Evolutionary conservation across 2,329 filamentous ascomycete species (phyloP).

Genomic region (Cercospora nicotianae): DNA sequence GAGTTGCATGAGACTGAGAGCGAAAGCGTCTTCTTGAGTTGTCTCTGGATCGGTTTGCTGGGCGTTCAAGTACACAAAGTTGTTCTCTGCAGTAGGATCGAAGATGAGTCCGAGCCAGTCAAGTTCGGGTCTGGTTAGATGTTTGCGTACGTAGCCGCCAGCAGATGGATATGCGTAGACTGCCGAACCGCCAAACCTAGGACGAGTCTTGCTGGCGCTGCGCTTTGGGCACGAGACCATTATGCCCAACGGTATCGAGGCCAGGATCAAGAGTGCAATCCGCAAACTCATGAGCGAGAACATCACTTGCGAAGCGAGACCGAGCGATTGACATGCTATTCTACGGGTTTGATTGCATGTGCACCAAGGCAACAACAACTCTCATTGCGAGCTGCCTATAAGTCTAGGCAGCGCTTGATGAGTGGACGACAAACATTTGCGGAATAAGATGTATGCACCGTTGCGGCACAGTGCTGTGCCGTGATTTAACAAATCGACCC

Average conservation of each 20-base stretch:
- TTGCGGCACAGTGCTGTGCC: background rate
- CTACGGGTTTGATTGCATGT: background rate
- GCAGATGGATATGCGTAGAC: background rate
- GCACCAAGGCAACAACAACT: background rate
- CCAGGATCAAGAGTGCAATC: background rate
- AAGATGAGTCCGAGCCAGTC: background rate
- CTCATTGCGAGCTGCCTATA: no score
- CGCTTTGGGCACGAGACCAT: background rate
- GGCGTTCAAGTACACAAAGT: background rate
- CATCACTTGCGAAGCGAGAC: background rate
- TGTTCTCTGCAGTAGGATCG: background rate
- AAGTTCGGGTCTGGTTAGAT: background rate
- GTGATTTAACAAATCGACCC: background rate
- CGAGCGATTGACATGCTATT: no score
- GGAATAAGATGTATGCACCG: background rate
- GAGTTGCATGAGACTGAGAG: background rate
- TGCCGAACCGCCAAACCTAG: background rate
- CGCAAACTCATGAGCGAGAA: background rate
- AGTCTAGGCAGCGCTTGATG: background rate
- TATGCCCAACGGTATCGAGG: background rate
- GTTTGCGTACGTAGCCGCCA: background rate
- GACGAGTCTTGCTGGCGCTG: background rate
- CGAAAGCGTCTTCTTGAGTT: background rate
- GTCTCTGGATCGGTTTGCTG: background rate
- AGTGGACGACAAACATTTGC: background rate